Conservation (phyloP, 2,329 filamentous ascomycete species). For the Pseudogymnoascus sp. region DNA sequence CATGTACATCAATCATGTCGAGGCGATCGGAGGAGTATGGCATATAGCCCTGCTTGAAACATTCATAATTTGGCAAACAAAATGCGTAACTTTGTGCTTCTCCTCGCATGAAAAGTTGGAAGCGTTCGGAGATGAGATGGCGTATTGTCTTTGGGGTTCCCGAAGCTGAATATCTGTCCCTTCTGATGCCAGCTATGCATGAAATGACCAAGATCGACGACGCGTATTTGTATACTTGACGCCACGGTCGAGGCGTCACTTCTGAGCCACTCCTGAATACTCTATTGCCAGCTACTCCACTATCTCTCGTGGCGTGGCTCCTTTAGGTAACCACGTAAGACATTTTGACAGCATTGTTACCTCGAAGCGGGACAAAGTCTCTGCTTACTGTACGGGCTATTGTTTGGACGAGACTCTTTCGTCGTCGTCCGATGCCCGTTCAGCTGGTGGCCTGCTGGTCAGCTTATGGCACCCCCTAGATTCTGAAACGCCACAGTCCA, state of each 20-base stretch:
- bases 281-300: constrained; percentile 6
- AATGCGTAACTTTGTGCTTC: background rate
- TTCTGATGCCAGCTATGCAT: background rate
- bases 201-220: background rate
- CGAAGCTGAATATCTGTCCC: constrained; percentile 3
- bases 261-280: constrained; percentile 4
- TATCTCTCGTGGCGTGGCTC: constrained; percentile 1
- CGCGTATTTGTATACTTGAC: constrained; percentile 1
- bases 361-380: background rate
- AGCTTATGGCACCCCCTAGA: constrained; percentile 1
- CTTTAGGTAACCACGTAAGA: constrained; percentile 5
- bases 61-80: background rate
- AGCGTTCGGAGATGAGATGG: background rate
- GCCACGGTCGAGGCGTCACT: constrained; percentile 3
- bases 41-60: constrained; percentile 2
- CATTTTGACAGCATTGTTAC: constrained; percentile 2
- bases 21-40: background rate
- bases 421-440: constrained; percentile 1
- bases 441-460: constrained; percentile 3
- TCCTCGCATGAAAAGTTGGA: background rate
- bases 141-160: background rate
- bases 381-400: background rate
- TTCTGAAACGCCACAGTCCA: background rate
- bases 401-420: background rate
- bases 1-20: constrained; percentile 5